Evolutionary conservation across 78 protist species (phyloP).

Genomic region (Thecamonas trahens): DNA sequence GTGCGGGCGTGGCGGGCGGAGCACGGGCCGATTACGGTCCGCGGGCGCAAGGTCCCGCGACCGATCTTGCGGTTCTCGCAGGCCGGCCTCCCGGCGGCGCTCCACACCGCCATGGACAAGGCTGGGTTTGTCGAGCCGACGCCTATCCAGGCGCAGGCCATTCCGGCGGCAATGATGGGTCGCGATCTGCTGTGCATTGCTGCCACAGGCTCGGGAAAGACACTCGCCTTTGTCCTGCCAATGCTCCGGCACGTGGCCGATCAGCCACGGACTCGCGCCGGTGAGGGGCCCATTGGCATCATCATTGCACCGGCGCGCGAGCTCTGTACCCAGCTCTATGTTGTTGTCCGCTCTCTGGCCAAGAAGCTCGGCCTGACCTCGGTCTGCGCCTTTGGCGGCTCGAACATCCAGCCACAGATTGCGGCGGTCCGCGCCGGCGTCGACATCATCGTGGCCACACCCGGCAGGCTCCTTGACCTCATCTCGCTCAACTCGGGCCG

Average conservation of each 20-base stretch:
- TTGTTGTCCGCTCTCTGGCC: neutral
- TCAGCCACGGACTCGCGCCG: conserved; percentile 64
- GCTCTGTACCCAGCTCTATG: conserved; percentile 83
- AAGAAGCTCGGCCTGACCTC: conserved; percentile 1
- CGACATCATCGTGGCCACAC: conserved; percentile 94
- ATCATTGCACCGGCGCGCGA: conserved; percentile 96
- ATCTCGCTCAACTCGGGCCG: conserved; percentile 72
- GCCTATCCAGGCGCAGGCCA: conserved; percentile 83
- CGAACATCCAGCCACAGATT: conserved; percentile 86
- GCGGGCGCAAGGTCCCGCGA: conserved; percentile 65
- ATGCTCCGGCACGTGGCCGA: conserved; percentile 86
- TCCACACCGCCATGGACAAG: conserved; percentile 12
- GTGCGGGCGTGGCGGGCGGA: conserved; percentile 12
- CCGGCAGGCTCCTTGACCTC: conserved; percentile 98
- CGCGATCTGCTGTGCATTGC: conserved; percentile 85
- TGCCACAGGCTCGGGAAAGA: conserved; percentile 82
- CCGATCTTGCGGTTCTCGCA: conserved; percentile 88
- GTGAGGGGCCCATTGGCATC: conserved; percentile 89
- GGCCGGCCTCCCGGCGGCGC: conserved; percentile 39
- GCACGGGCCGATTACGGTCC: conserved; percentile 33
- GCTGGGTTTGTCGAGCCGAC: conserved; percentile 70
- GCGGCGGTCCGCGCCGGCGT: conserved; percentile 83
- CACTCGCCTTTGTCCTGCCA: conserved; percentile 95
- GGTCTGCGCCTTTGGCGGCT: conserved; percentile 93
- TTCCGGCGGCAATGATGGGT: conserved; percentile 87